A percentile compares a stretch with the other conserved stretches of the same genome.
Evolutionary conservation across 2,329 filamentous ascomycete species (phyloP).

Genomic region (Waltergamsia citrina): DNA sequence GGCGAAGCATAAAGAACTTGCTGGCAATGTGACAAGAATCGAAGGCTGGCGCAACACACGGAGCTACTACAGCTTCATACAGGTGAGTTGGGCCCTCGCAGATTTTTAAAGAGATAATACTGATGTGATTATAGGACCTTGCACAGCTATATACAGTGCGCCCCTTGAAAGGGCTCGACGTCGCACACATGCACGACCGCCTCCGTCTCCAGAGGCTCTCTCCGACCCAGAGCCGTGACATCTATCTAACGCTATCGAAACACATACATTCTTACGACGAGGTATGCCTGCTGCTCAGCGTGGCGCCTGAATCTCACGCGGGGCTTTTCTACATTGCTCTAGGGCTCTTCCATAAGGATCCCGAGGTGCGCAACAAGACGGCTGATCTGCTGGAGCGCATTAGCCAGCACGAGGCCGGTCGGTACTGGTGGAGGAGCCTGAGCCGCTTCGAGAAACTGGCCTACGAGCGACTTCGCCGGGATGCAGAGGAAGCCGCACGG

Average conservation of each 20-base stretch:
- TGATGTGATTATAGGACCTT: constrained; percentile 39
- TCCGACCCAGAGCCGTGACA: constrained; percentile 66
- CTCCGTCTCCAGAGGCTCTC: constrained; percentile 73
- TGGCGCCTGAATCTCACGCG: constrained; percentile 76
- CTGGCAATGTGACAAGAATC: constrained; percentile 84
- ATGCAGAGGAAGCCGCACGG: not conserved
- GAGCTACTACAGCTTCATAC: constrained; percentile 92
- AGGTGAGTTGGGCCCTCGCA: constrained; percentile 39
- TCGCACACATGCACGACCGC: constrained; percentile 88
- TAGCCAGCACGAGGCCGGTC: constrained; percentile 76
- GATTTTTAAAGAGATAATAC: not conserved
- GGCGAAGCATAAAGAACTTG: constrained; percentile 74
- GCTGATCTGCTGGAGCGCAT: constrained; percentile 76
- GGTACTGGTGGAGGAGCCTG: constrained; percentile 84
- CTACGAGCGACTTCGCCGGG: constrained; percentile 64
- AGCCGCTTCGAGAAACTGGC: constrained; percentile 85
- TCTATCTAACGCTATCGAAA: constrained; percentile 73
- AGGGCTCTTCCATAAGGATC: constrained; percentile 83
- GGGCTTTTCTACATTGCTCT: constrained; percentile 87
- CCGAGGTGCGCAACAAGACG: constrained; percentile 67
- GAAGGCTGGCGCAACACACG: constrained; percentile 95
- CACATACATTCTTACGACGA: constrained; percentile 74
- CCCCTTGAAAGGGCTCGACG: constrained; percentile 71
- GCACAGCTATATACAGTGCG: constrained; percentile 53
- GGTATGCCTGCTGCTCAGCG: constrained; percentile 72